Conservation (phyloP, 2,329 filamentous ascomycete species). For the Zasmidium angulare region DNA sequence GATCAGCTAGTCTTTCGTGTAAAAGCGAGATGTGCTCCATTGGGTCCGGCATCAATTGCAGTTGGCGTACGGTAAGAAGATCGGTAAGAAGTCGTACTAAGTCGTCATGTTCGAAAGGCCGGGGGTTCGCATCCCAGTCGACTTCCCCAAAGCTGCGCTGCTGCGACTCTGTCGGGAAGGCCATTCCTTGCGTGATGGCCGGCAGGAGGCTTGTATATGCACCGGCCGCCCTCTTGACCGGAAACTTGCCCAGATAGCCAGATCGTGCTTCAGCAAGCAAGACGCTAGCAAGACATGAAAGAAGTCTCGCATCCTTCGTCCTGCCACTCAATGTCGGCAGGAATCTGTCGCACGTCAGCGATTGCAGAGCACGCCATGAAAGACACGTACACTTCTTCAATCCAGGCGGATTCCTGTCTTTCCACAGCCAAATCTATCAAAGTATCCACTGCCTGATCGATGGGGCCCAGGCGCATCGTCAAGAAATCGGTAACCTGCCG, state of each 20-base stretch:
- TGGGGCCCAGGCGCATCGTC: neutral
- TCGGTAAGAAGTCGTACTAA: neutral
- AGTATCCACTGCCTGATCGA: neutral
- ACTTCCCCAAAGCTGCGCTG: neutral
- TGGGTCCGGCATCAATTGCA: neutral
- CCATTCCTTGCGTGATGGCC: neutral
- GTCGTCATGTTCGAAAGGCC: neutral
- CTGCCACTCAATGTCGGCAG: neutral
- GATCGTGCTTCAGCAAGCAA: neutral
- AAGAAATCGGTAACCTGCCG: neutral
- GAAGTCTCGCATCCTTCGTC: neutral
- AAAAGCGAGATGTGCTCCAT: neutral
- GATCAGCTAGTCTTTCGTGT: neutral
- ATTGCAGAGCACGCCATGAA: neutral
- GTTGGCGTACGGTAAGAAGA: neutral
- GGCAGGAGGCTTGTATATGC: neutral
- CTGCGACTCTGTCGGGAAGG: neutral
- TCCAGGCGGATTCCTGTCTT: no score
- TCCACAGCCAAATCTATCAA: neutral
- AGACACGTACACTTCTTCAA: neutral
- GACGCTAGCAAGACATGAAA: neutral
- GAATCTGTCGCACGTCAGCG: neutral
- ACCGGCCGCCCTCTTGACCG: neutral
- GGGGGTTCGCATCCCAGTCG: neutral
- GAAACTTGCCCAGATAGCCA: neutral